phyloP scores from a whole-genome alignment of 371 early-diverging fungal species.

The Mucor velutinosus region DNA sequence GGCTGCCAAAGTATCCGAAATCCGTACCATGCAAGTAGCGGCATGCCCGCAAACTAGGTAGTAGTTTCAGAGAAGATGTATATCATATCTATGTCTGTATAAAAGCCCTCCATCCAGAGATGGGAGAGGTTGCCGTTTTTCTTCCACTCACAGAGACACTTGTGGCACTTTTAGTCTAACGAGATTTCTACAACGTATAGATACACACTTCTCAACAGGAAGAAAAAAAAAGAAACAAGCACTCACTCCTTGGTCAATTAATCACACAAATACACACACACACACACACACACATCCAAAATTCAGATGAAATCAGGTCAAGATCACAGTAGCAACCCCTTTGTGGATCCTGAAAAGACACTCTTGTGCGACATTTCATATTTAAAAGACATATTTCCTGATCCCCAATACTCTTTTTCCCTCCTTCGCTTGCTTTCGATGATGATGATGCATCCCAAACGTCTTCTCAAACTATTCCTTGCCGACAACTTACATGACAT shows the following conservation, averaged over 20 bases:
- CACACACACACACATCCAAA: not conserved
- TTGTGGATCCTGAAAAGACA: slow-evolving; percentile 10
- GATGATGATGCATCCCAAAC: not conserved
- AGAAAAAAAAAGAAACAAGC: not conserved
- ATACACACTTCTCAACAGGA: not conserved
- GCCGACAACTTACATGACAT: not conserved
- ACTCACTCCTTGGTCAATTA: not conserved
- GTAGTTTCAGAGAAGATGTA: not conserved
- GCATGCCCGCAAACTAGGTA: not conserved
- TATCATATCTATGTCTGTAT: not conserved
- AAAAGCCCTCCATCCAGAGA: not conserved
- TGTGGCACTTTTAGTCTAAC: too few relatives aligned
- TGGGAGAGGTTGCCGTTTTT: not conserved
- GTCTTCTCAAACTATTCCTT: not conserved
- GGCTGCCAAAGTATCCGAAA: not conserved
- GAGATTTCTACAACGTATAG: not conserved
- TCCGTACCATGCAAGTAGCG: not conserved
- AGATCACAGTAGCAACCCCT: slow-evolving; percentile 4
- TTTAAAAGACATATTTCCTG: slow-evolving; percentile 8
- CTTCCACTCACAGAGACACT: too few relatives aligned
- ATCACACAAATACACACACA: not conserved
- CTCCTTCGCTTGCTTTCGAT: not conserved
- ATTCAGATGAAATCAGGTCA: not conserved
- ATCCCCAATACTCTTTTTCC: slow-evolving; percentile 5
- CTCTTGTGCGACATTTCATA: slow-evolving; percentile 16